Conservation (phyloP, 208 protist species). For the Tritrichomonas foetus region DNA sequence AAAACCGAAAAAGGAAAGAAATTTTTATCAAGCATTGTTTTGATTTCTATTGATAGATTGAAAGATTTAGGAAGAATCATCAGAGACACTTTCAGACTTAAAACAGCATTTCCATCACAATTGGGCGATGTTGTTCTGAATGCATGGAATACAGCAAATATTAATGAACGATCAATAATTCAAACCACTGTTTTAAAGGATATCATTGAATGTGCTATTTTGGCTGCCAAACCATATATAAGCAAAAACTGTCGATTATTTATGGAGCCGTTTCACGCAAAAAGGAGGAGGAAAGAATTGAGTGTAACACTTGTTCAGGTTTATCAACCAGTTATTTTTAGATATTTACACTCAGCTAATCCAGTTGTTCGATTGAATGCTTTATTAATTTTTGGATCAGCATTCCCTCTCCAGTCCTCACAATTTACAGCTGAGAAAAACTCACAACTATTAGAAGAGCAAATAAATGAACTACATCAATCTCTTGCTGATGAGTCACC, state of each 20-base stretch:
- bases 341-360: constrained; percentile 4
- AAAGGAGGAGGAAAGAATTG: not conserved
- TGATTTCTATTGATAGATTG: not conserved
- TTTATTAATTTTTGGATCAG: not conserved
- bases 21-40: not conserved
- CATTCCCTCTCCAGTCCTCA: not conserved
- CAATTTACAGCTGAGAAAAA: not conserved
- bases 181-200: not conserved
- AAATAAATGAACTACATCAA: not conserved
- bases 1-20: not conserved
- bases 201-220: not conserved
- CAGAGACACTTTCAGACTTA: not conserved
- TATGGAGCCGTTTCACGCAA: not conserved
- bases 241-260: not conserved
- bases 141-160: not conserved
- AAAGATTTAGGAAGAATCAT: not conserved
- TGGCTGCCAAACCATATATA: not conserved
- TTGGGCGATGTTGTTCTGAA: not conserved
- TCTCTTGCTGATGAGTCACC: not conserved
- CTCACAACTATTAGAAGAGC: not conserved
- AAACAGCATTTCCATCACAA: not conserved
- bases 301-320: not conserved
- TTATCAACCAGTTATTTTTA: not conserved
- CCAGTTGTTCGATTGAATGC: not conserved
- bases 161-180: not conserved